phyloP scores from a whole-genome alignment of 2,329 filamentous ascomycete species.

The Colletotrichum sp. region DNA sequence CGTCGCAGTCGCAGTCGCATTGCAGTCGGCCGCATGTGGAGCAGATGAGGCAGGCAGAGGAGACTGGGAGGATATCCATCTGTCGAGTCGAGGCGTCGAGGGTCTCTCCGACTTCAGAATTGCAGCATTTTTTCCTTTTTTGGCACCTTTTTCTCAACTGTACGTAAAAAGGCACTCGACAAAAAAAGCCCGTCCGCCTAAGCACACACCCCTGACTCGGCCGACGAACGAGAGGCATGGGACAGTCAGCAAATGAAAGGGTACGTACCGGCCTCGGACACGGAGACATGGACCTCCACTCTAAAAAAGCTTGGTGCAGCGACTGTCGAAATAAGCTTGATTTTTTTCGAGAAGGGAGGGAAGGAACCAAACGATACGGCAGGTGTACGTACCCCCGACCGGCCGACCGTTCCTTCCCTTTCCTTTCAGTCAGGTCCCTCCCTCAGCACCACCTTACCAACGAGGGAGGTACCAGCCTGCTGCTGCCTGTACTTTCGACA shows the following conservation, averaged over 20 bases:
- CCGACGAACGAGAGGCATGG: not conserved
- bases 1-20: not conserved
- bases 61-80: not conserved
- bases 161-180: not conserved
- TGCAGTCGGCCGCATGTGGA: not conserved
- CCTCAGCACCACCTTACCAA: not conserved
- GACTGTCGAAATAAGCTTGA: constrained; percentile 25
- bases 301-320: constrained; percentile 19
- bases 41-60: not conserved
- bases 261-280: not conserved
- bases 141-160: not conserved
- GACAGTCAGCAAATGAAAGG: not conserved
- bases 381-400: not conserved
- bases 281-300: constrained; percentile 13
- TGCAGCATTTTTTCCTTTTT: not conserved
- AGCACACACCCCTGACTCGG: not conserved
- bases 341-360: constrained; percentile 16
- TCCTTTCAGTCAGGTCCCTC: not conserved
- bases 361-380: not conserved
- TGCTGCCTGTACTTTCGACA: not conserved
- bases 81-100: not conserved
- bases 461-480: not conserved
- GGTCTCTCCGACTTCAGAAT: not conserved
- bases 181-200: not conserved
- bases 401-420: not conserved